Evolutionary conservation across 1,284 basidiomycete species (phyloP).

Genomic region (Cryptococcus jaspeensis): DNA sequence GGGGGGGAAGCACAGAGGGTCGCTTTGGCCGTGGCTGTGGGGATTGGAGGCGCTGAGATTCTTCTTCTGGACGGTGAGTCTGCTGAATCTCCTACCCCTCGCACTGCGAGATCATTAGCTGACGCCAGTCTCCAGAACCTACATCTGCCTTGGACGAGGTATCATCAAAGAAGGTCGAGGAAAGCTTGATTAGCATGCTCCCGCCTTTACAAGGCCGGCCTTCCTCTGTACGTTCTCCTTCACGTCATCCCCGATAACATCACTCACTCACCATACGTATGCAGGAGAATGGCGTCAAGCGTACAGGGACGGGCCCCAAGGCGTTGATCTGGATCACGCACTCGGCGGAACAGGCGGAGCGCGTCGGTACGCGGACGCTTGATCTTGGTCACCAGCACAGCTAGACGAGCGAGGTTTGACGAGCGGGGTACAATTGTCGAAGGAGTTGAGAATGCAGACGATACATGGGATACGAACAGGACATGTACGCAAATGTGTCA

Average conservation of each 20-base stretch:
- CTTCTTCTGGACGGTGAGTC: constrained; percentile 76
- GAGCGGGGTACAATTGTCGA: too few species aligned
- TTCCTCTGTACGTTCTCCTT: constrained; percentile 12
- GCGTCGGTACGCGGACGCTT: constrained; percentile 63
- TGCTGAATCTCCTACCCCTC: background rate
- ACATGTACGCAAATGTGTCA: too few species aligned
- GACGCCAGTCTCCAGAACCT: constrained; percentile 60
- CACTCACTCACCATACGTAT: background rate
- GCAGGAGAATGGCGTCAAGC: constrained; percentile 5
- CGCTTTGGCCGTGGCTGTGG: constrained; percentile 70
- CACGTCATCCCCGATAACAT: background rate
- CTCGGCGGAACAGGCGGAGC: constrained; percentile 70
- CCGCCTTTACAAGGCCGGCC: constrained; percentile 17
- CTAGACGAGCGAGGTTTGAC: too few species aligned
- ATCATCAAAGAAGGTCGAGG: constrained; percentile 65
- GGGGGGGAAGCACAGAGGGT: constrained; percentile 81
- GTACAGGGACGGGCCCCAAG: constrained; percentile 54
- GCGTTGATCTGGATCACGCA: constrained; percentile 85
- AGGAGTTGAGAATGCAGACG: too few species aligned
- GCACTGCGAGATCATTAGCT: background rate
- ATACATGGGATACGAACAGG: too few species aligned
- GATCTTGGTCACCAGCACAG: background rate
- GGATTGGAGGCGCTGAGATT: constrained; percentile 70
- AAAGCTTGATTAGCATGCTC: constrained; percentile 60
- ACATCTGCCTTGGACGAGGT: constrained; percentile 80